Base-by-base conservation (phyloP, 805 yeast genomes). In the Blastobotrys terrestris region DNA sequence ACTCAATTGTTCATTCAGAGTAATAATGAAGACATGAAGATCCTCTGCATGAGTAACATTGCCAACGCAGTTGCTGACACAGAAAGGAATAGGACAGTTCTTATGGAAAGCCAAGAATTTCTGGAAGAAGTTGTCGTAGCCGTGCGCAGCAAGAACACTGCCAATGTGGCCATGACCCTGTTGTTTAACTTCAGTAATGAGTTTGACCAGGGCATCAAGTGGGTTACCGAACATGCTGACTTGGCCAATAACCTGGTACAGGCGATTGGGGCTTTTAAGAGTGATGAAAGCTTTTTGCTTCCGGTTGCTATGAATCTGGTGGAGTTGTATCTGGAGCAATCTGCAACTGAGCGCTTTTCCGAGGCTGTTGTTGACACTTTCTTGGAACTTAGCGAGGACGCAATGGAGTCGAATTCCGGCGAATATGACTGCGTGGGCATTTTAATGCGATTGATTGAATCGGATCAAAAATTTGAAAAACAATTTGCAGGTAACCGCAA, bases 31-130 rank as follows among this genome's bases (percentile, higher is more conserved):
- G 20, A 31, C 5, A 5, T 18, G 3, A 15, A 22, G 18, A 15
- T 18, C 7, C 18, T 39, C 35, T 45, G 56, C 21, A 20, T 52
- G 7, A 39, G 52, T 11, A 43, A 55, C 3, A 16, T 58, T 7
- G 60, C 53, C 16, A 58, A 58, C 39, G 51, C 60, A 3, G 53
- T 58, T 7, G 60, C 61, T 26, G 56, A 58, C 21, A 15, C 46
- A 26, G 52, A 48, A 6, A 19, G 13, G 40, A 50, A 50, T 15
- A 21, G 49, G 19, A 16, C 39, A 15, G 26, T 16, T 16, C 19
- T 55, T 39, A 31, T 49, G 19, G 48, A 41, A 8, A 14, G 52
- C 22, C 14, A 46, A 3, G 39, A 19, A 15, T 48, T 55, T 42
- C 21, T 55, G 40, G 44, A 22, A 31, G 11, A 42, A 15, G 26